Evolutionary conservation across 1,284 basidiomycete genomes (phyloP).

Genomic region (Leccinum brunneo-olivaceum): DNA sequence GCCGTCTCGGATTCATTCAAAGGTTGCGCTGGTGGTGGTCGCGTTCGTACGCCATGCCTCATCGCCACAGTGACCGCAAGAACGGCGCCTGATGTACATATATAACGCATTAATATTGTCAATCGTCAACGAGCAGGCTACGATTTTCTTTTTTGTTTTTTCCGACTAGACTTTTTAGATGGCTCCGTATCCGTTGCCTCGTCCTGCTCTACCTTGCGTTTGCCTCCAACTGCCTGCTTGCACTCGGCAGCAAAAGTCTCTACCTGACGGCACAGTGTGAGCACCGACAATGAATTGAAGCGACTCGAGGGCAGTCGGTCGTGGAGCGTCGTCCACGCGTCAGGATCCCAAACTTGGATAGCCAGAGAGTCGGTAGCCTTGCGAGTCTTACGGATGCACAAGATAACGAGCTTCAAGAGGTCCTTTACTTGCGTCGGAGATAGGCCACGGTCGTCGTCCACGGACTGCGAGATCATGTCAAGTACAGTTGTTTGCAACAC

Average conservation of each 20-base stretch:
- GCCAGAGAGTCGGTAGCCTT: slow-evolving; percentile 34
- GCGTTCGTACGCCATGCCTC: too few species aligned
- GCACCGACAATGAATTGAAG: slow-evolving; percentile 40
- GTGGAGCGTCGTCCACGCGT: slow-evolving; percentile 36
- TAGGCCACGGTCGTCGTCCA: slow-evolving; percentile 42
- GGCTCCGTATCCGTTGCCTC: slow-evolving; percentile 28
- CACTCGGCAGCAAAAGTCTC: slow-evolving; percentile 17
- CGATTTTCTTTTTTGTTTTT: slow-evolving; percentile 44
- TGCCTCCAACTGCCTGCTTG: slow-evolving; percentile 19
- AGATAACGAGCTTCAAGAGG: slow-evolving; percentile 66
- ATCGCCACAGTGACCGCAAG: too few species aligned
- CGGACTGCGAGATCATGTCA: slow-evolving; percentile 46
- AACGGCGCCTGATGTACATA: too few species aligned
- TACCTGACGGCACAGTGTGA: slow-evolving; percentile 46
- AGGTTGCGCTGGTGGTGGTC: too few species aligned
- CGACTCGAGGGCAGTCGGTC: slow-evolving; percentile 34
- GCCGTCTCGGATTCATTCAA: too few species aligned
- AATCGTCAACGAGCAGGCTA: slow-evolving; percentile 7
- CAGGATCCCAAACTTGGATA: slow-evolving; percentile 38
- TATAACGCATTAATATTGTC: too few species aligned
- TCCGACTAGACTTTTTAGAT: slow-evolving; percentile 43
- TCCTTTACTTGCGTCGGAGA: slow-evolving; percentile 75
- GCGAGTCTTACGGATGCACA: slow-evolving; percentile 57
- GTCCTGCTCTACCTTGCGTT: slow-evolving; percentile 37
- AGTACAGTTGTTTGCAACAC: slow-evolving; percentile 46